Conservation (phyloP, 495 filamentous ascomycete species). For the Penicillium samsonianum region DNA sequence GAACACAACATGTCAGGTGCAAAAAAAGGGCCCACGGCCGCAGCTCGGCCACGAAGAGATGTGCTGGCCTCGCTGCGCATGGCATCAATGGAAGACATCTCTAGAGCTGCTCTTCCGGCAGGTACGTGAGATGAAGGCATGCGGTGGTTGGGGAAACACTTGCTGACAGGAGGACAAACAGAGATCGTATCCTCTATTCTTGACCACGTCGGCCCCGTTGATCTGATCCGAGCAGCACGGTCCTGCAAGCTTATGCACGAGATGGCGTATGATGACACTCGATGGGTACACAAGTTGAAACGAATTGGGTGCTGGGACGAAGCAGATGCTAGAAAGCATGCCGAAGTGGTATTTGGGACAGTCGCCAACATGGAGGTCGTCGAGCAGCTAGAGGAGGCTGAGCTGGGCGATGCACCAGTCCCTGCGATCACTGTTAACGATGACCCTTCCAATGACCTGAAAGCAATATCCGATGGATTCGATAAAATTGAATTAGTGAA, state of each 20-base stretch:
- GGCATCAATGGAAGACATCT: constrained; percentile 72
- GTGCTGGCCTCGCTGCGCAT: constrained; percentile 72
- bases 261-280: constrained; percentile 98
- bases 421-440: constrained; percentile 17
- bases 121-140: constrained; percentile 49
- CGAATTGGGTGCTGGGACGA: constrained; percentile 94
- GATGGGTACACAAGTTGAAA: constrained; percentile 85
- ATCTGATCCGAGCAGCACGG: constrained; percentile 83
- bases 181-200: constrained; percentile 89
- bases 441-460: constrained; percentile 22
- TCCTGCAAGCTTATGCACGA: constrained; percentile 88
- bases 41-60: constrained; percentile 53
- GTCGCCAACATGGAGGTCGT: constrained; percentile 61
- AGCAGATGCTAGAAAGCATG: constrained; percentile 72
- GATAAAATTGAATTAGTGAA: constrained; percentile 60
- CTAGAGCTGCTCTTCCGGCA: constrained; percentile 75
- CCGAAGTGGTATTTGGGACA: constrained; percentile 71
- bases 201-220: constrained; percentile 81
- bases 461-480: constrained; percentile 61
- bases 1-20: constrained; percentile 58
- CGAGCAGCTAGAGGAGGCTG: constrained; percentile 49
- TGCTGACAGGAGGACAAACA: constrained; percentile 33
- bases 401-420: constrained; percentile 20
- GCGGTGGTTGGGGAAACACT: background rate
- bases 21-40: constrained; percentile 58